Evolutionary conservation across 345 rosid species (phyloP).

Genomic region (Aethionema arabicum): DNA sequence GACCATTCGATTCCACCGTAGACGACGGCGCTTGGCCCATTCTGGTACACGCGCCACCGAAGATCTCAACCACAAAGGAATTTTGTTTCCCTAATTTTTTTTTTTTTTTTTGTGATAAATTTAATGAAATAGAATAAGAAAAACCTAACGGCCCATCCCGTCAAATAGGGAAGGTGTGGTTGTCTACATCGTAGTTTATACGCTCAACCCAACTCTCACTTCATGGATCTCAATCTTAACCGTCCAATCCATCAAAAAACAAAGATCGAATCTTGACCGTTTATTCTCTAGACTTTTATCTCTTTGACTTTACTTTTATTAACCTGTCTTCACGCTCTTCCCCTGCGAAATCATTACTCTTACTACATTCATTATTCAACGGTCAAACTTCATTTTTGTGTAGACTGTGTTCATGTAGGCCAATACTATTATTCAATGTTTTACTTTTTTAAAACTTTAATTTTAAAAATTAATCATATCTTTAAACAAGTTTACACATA

Average conservation of each 20-base stretch:
- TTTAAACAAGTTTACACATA: no score
- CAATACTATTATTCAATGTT: background rate
- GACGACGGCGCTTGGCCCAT: slow-evolving; percentile 68
- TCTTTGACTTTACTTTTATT: slow-evolving; percentile 6
- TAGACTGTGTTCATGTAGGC: slow-evolving; percentile 16
- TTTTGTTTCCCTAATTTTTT: background rate
- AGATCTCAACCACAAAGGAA: background rate
- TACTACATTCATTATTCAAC: slow-evolving; percentile 28
- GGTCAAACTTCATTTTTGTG: slow-evolving; percentile 35
- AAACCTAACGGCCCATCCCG: slow-evolving; percentile 32
- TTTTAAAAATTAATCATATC: no score
- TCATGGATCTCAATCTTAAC: background rate
- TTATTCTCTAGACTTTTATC: slow-evolving; percentile 5
- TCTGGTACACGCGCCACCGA: slow-evolving; percentile 28
- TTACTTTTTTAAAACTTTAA: background rate
- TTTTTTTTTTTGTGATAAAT: background rate
- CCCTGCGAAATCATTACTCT: slow-evolving; percentile 27
- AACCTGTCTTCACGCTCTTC: slow-evolving; percentile 33
- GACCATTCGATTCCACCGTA: slow-evolving; percentile 28
- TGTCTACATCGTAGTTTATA: slow-evolving; percentile 39
- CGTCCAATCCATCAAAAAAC: background rate
- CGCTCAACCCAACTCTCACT: slow-evolving; percentile 28
- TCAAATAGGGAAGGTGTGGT: slow-evolving; percentile 39
- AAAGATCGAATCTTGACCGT: slow-evolving; percentile 16
- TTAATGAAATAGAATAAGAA: slow-evolving; percentile 19